Conservation (phyloP, 2,329 filamentous ascomycete species). For the Coleophoma cylindrospora region DNA sequence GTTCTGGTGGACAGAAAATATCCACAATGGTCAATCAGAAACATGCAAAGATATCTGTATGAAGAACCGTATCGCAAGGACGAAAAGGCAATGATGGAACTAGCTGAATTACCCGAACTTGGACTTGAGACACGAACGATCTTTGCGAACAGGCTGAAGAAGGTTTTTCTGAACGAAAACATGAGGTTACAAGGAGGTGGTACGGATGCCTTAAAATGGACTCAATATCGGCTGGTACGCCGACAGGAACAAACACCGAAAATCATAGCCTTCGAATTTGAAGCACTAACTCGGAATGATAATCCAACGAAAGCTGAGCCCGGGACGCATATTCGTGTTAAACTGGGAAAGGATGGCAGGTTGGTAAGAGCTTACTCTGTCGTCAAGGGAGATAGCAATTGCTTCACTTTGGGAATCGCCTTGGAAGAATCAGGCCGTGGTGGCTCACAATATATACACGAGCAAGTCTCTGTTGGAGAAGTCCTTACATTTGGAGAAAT, state of each 20-base stretch:
- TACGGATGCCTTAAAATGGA: conserved; percentile 19
- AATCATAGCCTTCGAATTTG: conserved; percentile 45
- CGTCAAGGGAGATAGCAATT: conserved; percentile 17
- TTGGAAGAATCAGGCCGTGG: conserved; percentile 48
- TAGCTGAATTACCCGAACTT: conserved; percentile 6
- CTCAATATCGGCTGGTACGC: conserved; percentile 33
- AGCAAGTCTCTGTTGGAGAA: conserved; percentile 39
- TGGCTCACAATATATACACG: conserved; percentile 53
- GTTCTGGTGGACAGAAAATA: conserved; percentile 46
- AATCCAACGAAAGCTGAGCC: conserved; percentile 13
- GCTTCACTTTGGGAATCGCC: conserved; percentile 50
- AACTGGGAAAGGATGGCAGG: conserved; percentile 40
- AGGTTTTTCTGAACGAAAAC: conserved; percentile 11
- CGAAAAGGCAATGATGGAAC: conserved; percentile 7
- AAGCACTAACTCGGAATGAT: conserved; percentile 33
- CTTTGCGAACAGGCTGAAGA: conserved; percentile 14
- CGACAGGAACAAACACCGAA: conserved; percentile 44
- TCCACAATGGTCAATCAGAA: conserved; percentile 56
- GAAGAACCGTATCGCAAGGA: conserved; percentile 33
- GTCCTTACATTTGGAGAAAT: conserved; percentile 43
- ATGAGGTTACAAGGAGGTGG: conserved; percentile 1
- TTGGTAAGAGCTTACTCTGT: conserved; percentile 57
- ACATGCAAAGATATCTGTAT: conserved; percentile 56
- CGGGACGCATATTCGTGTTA: conserved; percentile 51
- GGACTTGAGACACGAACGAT: conserved; percentile 4